A percentile compares a stretch with the other conserved stretches of the same genome.
These are phyloP conservation scores for Pigoraptor vietnamica DNA, from an alignment of 78 protist genomes.

Conservation along the genomic window DNA sequence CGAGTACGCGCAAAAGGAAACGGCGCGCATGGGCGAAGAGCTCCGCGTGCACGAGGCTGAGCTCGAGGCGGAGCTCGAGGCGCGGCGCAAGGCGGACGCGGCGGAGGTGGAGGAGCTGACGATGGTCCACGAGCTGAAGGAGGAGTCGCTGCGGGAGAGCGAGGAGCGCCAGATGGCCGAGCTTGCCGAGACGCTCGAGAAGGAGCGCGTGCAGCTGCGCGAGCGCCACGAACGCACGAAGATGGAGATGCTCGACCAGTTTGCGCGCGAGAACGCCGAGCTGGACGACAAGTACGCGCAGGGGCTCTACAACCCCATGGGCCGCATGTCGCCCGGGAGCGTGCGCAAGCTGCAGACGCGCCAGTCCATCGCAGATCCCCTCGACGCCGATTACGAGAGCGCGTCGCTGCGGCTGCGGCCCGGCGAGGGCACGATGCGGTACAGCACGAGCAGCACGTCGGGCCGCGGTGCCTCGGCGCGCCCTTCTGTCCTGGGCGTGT, in stretches of 20 bases:
- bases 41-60: background rate
- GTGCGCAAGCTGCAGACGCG: background rate
- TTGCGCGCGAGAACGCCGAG: background rate
- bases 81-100: background rate
- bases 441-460: background rate
- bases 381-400: background rate
- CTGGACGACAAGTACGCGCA: background rate
- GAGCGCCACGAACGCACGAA: background rate
- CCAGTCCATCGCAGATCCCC: background rate
- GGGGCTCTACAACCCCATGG: background rate
- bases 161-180: background rate
- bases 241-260: background rate
- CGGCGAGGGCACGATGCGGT: background rate
- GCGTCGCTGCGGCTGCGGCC: background rate
- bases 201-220: background rate
- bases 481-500: background rate
- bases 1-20: background rate
- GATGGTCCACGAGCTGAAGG: background rate
- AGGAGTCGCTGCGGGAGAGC: background rate
- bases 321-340: background rate
- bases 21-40: background rate
- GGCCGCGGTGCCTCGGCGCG: background rate
- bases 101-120: background rate
- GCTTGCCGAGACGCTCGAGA: background rate
- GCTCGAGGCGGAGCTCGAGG: background rate